Conservation (phyloP, 2,329 filamentous ascomycete genomes). For the Aureobasidium sp. region DNA sequence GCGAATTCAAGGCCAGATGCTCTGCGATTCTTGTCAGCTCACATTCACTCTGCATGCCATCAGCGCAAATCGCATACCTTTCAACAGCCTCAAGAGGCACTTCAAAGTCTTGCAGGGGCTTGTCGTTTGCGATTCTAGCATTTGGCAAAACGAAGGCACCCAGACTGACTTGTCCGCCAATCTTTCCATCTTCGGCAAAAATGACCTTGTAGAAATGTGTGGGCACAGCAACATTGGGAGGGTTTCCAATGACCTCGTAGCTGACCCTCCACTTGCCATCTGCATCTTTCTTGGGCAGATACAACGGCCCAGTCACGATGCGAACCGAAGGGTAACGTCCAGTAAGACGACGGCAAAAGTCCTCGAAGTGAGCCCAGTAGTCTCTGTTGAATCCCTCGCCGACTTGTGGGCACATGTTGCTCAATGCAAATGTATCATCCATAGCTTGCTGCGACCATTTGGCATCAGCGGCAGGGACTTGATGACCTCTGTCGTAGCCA, state of each 20-base stretch:
- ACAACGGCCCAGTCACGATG: constrained; percentile 87
- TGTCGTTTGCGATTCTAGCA: constrained; percentile 78
- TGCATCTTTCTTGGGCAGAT: constrained; percentile 73
- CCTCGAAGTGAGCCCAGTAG: constrained; percentile 99
- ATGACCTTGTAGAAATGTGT: constrained; percentile 99
- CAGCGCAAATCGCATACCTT: constrained; percentile 24
- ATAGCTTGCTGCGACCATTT: constrained; percentile 94
- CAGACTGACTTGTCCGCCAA: constrained; percentile 66
- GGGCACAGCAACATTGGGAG: constrained; percentile 88
- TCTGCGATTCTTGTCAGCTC: constrained; percentile 25
- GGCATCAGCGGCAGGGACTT: constrained; percentile 91
- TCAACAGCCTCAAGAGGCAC: constrained; percentile 90
- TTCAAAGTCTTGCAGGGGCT: constrained; percentile 84
- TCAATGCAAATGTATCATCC: constrained; percentile 87
- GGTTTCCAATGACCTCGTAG: constrained; percentile 92
- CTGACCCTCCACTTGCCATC: constrained; percentile 94
- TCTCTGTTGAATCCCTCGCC: constrained; percentile 97
- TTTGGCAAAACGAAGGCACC: constrained; percentile 96
- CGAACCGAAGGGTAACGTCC: constrained; percentile 74
- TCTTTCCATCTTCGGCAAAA: constrained; percentile 74
- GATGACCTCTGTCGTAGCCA: constrained; percentile 92
- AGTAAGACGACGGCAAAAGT: constrained; percentile 84
- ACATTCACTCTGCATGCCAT: background rate
- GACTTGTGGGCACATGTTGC: constrained; percentile 98
- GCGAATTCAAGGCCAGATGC: constrained; percentile 91